Base-by-base conservation (phyloP, 345 rosid genomes). In the Citrus glauca region DNA sequence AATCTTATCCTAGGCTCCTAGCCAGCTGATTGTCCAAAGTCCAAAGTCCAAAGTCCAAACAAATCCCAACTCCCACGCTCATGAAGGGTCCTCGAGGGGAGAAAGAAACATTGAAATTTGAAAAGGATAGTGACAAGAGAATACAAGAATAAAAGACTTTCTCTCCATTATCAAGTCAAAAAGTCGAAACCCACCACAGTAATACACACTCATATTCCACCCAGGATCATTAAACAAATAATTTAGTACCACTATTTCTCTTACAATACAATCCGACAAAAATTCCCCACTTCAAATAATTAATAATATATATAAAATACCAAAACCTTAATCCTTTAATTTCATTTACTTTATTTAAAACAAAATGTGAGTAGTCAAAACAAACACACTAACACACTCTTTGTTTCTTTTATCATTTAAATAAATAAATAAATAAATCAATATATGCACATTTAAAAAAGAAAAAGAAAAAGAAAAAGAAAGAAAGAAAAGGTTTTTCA, bases 201-300 rank as follows among this genome's bases (percentile, higher is more conserved):
- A 14, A 38, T 59, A 69, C 68, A 78, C 83, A 85, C 85, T 85
- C 88, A 85, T 82, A 32, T 83, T 85, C 87, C 90, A 85, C 88
- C 85, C 83, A 85, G 82, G 22, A 33, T 67, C 69, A 83, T 48
- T 50, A 25, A 81, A 45, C 37, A 55, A 70, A 60, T 65, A 59
- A 42, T 16, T 33, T 37, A 33, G 53, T 72, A 55, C 53, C 64
- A 25, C 62, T 33, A 50, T 78, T 50, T 45, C 50, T 45, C 3
- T 45, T 45, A 38, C 70, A 78, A 70, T 67, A 60, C 74, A 65
- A 73, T 64, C 73, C 60, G 81, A 81, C 79, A 68, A 79, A 79
- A 72, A 66, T 78, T 79, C 68, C 62, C 72, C 70, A n/a, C 70
- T 73, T 77, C 79, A 74, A 78, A 71, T 74, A 77, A 37, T 63